Percentiles rank a stretch among this genome's conserved stretches.
These are phyloP conservation scores for Neofusicoccum parvum DNA, from an alignment of 2,329 filamentous ascomycete species.

Conservation along the genomic window DNA sequence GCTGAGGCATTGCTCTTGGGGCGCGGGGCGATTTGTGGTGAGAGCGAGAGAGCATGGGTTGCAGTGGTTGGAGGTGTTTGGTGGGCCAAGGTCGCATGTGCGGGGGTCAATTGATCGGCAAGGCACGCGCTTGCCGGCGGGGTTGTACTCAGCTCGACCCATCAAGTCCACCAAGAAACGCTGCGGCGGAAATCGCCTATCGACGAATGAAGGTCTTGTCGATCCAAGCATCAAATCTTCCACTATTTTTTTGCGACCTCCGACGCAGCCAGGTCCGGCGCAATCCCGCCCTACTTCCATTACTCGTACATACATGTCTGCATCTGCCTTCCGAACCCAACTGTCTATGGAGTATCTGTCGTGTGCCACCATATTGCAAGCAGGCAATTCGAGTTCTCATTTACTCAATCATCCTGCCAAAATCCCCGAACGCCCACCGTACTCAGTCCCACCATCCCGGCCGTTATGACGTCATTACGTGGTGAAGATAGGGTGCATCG, in stretches of 20 bases:
- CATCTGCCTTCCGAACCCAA: neutral
- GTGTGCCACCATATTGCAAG: neutral
- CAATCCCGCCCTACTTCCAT: no score
- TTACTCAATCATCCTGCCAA: neutral
- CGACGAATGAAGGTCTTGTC: no score
- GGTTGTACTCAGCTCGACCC: neutral
- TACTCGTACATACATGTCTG: no score
- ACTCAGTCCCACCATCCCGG: neutral
- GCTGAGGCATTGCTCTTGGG: neutral
- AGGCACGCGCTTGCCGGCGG: neutral
- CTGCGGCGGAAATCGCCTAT: no score
- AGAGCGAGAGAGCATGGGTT: neutral
- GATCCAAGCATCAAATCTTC: no score
- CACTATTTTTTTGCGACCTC: no score
- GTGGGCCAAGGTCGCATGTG: constrained; percentile 16
- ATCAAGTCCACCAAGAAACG: neutral
- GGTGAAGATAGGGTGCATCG: constrained; percentile 69
- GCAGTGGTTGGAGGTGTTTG: neutral
- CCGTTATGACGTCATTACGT: constrained; percentile 6
- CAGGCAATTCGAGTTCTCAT: neutral
- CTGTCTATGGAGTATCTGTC: constrained; percentile 3
- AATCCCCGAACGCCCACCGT: neutral
- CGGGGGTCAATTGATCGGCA: constrained; percentile 9
- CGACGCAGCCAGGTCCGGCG: no score
- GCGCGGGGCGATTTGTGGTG: neutral